Evolutionary conservation across 331 rosid genomes (phyloP).

Genomic region (Prunus yedoensis): DNA sequence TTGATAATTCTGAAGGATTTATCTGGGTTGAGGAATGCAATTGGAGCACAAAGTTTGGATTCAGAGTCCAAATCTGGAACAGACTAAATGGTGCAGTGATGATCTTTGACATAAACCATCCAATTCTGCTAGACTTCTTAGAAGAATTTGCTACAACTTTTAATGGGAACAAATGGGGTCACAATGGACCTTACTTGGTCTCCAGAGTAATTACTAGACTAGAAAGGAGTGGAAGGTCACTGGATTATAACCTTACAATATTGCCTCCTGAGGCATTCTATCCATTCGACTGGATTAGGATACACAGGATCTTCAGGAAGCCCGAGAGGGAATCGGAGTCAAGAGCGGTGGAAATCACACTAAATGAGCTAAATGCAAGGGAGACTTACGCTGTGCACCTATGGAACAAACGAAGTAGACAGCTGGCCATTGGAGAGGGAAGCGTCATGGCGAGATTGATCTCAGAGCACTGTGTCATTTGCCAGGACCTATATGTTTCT

Average conservation of each 20-base stretch:
- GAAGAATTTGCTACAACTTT: conserved; percentile 16
- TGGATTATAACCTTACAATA: conserved; percentile 20
- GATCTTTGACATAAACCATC: conserved; percentile 25
- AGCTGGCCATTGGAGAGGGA: too few species aligned
- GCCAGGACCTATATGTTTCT: too few species aligned
- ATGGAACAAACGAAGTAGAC: too few species aligned
- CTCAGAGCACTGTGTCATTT: too few species aligned
- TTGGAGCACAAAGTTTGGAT: conserved; percentile 17
- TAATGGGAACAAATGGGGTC: conserved; percentile 29
- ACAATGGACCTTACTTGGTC: conserved; percentile 28
- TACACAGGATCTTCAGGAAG: conserved; percentile 5
- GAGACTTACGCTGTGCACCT: background rate
- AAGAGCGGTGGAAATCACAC: conserved; percentile 5
- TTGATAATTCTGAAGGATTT: conserved; percentile 8
- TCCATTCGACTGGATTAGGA: conserved; percentile 20
- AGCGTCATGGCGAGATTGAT: too few species aligned
- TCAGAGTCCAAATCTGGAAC: conserved; percentile 6
- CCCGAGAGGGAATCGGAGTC: conserved; percentile 2
- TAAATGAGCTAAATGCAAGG: conserved; percentile 2
- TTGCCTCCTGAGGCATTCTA: conserved; percentile 20
- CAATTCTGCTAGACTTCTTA: conserved; percentile 11
- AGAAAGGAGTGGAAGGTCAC: background rate
- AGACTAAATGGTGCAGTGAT: conserved; percentile 9
- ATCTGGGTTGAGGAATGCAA: conserved; percentile 2
- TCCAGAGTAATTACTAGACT: conserved; percentile 22